A percentile compares a stretch with the other conserved stretches of the same genome.
phyloP scores from a whole-genome alignment of 495 filamentous ascomycete genomes.

The Neurospora intermedia region DNA sequence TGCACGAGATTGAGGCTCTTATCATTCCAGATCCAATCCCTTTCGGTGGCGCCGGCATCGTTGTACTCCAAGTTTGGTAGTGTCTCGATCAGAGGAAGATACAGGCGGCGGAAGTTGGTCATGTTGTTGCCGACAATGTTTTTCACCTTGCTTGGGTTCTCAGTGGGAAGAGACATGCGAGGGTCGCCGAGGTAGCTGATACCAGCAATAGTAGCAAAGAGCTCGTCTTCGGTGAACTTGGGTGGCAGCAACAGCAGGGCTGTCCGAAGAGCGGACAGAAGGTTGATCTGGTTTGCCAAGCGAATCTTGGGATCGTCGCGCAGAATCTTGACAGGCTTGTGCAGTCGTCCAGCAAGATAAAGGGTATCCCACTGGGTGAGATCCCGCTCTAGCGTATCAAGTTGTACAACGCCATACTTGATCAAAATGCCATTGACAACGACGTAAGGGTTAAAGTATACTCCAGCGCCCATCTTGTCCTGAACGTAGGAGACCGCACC shows the following conservation, averaged over 20 bases:
- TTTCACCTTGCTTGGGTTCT: conserved; percentile 83
- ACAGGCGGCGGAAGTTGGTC: conserved; percentile 79
- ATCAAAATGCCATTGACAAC: conserved; percentile 93
- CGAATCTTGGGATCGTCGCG: conserved; percentile 86
- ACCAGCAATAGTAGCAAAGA: conserved; percentile 81
- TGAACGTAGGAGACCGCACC: conserved; percentile 73
- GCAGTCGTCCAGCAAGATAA: conserved; percentile 86
- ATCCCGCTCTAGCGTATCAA: conserved; percentile 77
- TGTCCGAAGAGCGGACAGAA: conserved; percentile 81
- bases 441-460: conserved; percentile 95
- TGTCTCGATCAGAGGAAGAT: conserved; percentile 76
- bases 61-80: conserved; percentile 80
- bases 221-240: conserved; percentile 72
- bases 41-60: conserved; percentile 50
- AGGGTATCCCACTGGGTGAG: conserved; percentile 83
- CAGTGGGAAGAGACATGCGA: conserved; percentile 76
- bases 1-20: conserved; percentile 50
- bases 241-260: conserved; percentile 77
- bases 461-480: conserved; percentile 80
- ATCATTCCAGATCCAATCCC: conserved; percentile 56
- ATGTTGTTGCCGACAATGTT: conserved; percentile 93
- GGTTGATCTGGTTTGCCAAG: conserved; percentile 88
- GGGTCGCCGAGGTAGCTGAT: conserved; percentile 93
- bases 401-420: conserved; percentile 93
- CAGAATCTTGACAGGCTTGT: conserved; percentile 96